These are phyloP conservation scores for Termitomyces sp. DNA, from an alignment of 768 basidiomycete genomes.

Conservation along the genomic window DNA sequence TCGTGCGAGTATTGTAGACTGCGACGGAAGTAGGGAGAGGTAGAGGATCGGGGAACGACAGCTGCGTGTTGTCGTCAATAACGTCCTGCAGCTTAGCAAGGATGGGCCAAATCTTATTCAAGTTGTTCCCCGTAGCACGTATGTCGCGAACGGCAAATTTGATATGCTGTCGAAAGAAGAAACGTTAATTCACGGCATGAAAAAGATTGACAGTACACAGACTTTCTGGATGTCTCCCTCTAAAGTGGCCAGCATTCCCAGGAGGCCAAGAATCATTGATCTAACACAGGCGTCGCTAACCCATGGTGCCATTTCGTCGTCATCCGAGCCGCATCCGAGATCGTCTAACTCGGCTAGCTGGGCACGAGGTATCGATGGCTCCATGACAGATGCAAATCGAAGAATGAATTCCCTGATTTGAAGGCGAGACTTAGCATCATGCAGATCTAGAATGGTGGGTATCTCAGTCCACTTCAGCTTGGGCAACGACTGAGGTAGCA, in stretches of 20 bases:
- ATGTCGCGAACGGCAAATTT: conserved; percentile 51
- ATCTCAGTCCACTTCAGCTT: conserved; percentile 55
- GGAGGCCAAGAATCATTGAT: conserved; percentile 59
- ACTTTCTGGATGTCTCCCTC: conserved; percentile 39
- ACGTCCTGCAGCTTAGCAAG: conserved; percentile 47
- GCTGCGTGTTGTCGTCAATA: conserved; percentile 6
- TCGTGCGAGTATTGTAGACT: conserved; percentile 48
- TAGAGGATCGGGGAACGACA: conserved; percentile 54
- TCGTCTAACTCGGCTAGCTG: conserved; percentile 67
- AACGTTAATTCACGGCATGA: neutral
- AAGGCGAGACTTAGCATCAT: conserved; percentile 59
- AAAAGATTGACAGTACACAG: conserved; percentile 5
- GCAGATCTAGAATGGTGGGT: conserved; percentile 38
- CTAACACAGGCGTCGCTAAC: conserved; percentile 65
- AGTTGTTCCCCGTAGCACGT: conserved; percentile 49
- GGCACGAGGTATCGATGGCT: conserved; percentile 38
- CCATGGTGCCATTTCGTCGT: conserved; percentile 51
- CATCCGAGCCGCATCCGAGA: conserved; percentile 37
- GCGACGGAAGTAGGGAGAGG: conserved; percentile 47
- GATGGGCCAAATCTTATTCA: conserved; percentile 62
- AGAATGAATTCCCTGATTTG: conserved; percentile 74
- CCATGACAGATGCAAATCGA: conserved; percentile 56
- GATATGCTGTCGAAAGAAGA: conserved; percentile 31
- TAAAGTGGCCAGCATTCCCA: conserved; percentile 51
- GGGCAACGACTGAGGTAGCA: conserved; percentile 39